Base-by-base conservation (phyloP, 2,329 filamentous ascomycete genomes). In the Fusarium sp. region DNA sequence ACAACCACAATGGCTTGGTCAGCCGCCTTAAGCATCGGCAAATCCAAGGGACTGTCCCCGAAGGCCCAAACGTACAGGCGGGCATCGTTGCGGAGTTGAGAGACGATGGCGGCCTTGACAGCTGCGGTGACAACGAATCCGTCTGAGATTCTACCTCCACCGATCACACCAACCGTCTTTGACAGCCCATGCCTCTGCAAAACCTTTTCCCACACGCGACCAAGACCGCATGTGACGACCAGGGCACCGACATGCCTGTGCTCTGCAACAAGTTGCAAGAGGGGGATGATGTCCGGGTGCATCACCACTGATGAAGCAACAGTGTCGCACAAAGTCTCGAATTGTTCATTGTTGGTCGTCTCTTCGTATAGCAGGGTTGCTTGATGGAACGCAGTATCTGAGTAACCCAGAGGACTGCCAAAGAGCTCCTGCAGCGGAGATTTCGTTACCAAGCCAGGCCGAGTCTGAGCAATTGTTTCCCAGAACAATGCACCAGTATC, bases 21-120 rank as follows among this genome's bases (percentile, higher is more conserved):
- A 0, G 91, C 90, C 37, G 80, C 73, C 3, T 71, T 71, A 16
- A 92, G 72, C 91, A 93, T 93, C 0, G 82, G 80, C 27, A 92
- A 45, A 73, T 92, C 91, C 9, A 91, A 69, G 0, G 84, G 84
- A 73, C 90, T 90, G 75, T 92, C 90, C 20, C 90, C 90, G 73
- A 92, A 90, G 0, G 88, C 90, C 78, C 83, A 86, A n/a, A 91
- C 86, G 85, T 52, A 89, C 84, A 84, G 56, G 0, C 80, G 5
- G 50, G 85, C 72, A 0, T 22, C 27, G 0, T 82, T 31, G n/a
- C n/a, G n/a, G n/a, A n/a, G n/a, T n/a, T n/a, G n/a, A n/a, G n/a
- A n/a, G n/a, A n/a, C n/a, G n/a, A n/a, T n/a, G n/a, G 65, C 76
- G 2, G 81, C 85, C 77, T 92, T 93, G 22, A 88, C 80, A 0